These are phyloP conservation scores for Neopestalotiopsis sp. DNA, from an alignment of 2,329 filamentous ascomycete genomes.

Conservation along the genomic window DNA sequence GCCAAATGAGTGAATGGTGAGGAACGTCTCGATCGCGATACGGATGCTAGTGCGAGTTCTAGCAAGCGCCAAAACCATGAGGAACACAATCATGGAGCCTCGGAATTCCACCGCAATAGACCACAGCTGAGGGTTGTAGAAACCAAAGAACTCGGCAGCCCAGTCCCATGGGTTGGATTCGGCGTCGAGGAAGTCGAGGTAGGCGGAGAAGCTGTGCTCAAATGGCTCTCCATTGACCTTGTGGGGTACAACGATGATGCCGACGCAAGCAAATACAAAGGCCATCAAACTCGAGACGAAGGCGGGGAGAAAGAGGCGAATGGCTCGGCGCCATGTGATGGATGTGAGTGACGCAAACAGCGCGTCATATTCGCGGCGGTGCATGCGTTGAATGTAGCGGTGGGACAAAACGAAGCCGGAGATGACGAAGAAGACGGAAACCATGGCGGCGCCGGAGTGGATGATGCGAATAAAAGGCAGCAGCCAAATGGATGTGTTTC, in stretches of 20 bases:
- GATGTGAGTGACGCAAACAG: slow-evolving; percentile 39
- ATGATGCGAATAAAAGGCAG: slow-evolving; percentile 45
- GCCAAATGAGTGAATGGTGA: slow-evolving; percentile 32
- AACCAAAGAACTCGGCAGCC: slow-evolving; percentile 33
- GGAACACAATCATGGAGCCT: slow-evolving; percentile 40
- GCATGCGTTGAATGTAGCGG: slow-evolving; percentile 42
- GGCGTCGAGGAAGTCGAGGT: slow-evolving; percentile 35
- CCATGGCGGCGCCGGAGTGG: slow-evolving; percentile 45
- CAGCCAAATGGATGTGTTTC: slow-evolving; percentile 36
- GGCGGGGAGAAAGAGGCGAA: slow-evolving; percentile 47
- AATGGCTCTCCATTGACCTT: slow-evolving; percentile 33
- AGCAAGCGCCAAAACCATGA: slow-evolving; percentile 35
- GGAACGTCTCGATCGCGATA: slow-evolving; percentile 29
- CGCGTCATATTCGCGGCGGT: slow-evolving; percentile 35
- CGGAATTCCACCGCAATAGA: slow-evolving; percentile 42
- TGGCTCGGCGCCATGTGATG: slow-evolving; percentile 47
- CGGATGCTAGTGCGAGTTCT: slow-evolving; percentile 32
- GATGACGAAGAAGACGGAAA: slow-evolving; percentile 48
- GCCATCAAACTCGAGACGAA: slow-evolving; percentile 43
- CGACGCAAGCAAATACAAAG: slow-evolving; percentile 35
- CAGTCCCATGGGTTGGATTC: slow-evolving; percentile 38
- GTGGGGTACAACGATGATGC: slow-evolving; percentile 30
- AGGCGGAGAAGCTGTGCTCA: slow-evolving; percentile 31
- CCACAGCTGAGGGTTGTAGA: slow-evolving; percentile 41
- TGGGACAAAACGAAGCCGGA: slow-evolving; percentile 47